phyloP scores from a whole-genome alignment of 2,329 filamentous ascomycete genomes.

The Cadophora sp. region DNA sequence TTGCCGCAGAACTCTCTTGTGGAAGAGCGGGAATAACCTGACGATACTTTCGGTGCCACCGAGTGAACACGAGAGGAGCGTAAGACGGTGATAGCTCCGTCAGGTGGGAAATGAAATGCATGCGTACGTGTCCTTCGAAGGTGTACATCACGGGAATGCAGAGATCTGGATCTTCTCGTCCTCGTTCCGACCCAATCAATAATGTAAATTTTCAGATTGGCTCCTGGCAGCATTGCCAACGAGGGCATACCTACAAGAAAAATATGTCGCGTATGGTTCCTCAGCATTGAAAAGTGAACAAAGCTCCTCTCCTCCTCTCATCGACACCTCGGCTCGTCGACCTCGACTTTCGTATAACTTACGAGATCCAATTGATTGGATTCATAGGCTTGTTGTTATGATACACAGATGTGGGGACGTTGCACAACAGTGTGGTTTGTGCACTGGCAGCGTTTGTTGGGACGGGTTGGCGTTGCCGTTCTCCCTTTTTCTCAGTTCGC shows the following conservation, averaged over 20 bases:
- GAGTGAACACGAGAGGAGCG: not conserved
- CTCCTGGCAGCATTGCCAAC: not conserved
- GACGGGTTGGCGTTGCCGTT: conserved; percentile 4
- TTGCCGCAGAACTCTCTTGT: not conserved
- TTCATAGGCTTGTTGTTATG: not conserved
- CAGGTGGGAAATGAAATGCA: not conserved
- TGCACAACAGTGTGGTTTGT: not conserved
- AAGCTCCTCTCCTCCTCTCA: not conserved
- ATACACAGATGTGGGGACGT: conserved; percentile 5
- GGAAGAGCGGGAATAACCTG: not conserved
- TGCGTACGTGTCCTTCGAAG: not conserved
- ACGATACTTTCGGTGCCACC: not conserved
- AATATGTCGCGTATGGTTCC: not conserved
- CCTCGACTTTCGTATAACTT: not conserved
- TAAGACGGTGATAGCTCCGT: not conserved
- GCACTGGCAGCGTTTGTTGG: not conserved
- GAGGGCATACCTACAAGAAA: not conserved
- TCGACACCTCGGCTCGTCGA: not conserved
- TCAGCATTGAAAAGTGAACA: not conserved
- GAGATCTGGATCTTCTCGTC: not conserved
- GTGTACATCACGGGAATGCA: conserved; percentile 1
- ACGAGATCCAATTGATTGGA: not conserved
- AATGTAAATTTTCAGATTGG: not conserved
- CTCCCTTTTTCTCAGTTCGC: not conserved
- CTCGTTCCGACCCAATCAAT: conserved; percentile 6